Evolutionary conservation across 495 filamentous ascomycete genomes (phyloP).

Genomic region (Neurospora intermedia): DNA sequence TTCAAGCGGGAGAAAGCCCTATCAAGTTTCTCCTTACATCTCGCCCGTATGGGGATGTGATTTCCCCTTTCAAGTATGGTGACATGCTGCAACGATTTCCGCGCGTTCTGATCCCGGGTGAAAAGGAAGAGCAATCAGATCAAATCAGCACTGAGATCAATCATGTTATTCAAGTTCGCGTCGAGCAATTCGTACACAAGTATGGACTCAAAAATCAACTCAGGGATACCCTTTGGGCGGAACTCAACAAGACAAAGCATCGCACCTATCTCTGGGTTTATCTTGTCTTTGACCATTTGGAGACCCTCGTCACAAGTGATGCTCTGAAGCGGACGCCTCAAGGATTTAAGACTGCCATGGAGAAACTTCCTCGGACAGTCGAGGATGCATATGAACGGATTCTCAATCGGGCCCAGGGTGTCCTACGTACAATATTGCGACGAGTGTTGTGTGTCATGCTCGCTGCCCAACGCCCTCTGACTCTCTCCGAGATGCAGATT

Average conservation of each 20-base stretch:
- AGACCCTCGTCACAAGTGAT: not conserved
- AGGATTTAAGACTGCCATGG: not conserved
- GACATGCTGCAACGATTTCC: not conserved
- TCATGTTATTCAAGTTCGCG: not conserved
- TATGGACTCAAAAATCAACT: not conserved
- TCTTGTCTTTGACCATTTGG: not conserved
- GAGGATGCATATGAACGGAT: not conserved
- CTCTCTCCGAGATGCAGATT: too few relatives aligned
- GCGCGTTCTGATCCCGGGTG: not conserved
- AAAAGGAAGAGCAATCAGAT: not conserved
- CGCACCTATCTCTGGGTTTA: not conserved
- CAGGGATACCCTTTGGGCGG: not conserved
- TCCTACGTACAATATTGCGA: too few relatives aligned
- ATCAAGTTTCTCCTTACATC: not conserved
- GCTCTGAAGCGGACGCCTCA: not conserved
- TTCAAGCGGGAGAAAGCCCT: not conserved
- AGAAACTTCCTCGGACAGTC: not conserved
- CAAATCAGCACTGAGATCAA: not conserved
- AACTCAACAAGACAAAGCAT: not conserved
- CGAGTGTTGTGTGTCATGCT: too few relatives aligned
- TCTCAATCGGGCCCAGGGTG: not conserved
- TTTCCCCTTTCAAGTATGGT: not conserved
- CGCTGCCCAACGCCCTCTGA: too few relatives aligned
- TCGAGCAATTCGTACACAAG: not conserved
- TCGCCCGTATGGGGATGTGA: not conserved